phyloP scores from a whole-genome alignment of 2,329 filamentous ascomycete species.

The Cercospora zeina region DNA sequence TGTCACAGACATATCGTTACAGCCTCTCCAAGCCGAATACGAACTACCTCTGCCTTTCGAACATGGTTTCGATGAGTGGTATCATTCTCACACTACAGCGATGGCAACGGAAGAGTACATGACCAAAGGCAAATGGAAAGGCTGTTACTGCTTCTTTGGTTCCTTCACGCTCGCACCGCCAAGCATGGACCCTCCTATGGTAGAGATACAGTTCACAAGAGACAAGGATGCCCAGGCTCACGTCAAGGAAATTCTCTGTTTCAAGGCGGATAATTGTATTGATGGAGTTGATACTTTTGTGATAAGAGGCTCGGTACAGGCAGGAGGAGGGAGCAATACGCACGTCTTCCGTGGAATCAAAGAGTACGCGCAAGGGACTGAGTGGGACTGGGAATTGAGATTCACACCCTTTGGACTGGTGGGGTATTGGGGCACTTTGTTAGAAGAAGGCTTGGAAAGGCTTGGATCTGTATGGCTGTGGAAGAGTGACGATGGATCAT shows the following conservation, averaged over 20 bases:
- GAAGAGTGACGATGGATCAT: constrained; percentile 7
- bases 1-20: not conserved
- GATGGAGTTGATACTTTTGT: constrained; percentile 20
- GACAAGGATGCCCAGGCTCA: not conserved
- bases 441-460: not conserved
- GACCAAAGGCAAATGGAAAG: constrained; percentile 18
- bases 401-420: constrained; percentile 22
- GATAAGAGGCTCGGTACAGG: constrained; percentile 2
- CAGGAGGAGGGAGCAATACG: not conserved
- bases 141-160: constrained; percentile 18
- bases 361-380: constrained; percentile 8
- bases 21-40: constrained; percentile 3
- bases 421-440: constrained; percentile 18
- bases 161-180: constrained; percentile 9
- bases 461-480: constrained; percentile 20
- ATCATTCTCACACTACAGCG: constrained; percentile 6
- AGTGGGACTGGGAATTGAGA: constrained; percentile 19
- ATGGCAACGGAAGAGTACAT: constrained; percentile 10
- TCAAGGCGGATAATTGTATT: constrained; percentile 10
- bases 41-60: constrained; percentile 15
- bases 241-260: not conserved
- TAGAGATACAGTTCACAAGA: constrained; percentile 12
- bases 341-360: constrained; percentile 15
- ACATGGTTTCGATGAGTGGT: constrained; percentile 15
- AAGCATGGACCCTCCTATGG: constrained; percentile 21